Percentiles rank a stretch among this genome's conserved stretches.
These are phyloP conservation scores for Aspergillus intermedius DNA, from an alignment of 2,329 filamentous ascomycete genomes.

Conservation along the genomic window DNA sequence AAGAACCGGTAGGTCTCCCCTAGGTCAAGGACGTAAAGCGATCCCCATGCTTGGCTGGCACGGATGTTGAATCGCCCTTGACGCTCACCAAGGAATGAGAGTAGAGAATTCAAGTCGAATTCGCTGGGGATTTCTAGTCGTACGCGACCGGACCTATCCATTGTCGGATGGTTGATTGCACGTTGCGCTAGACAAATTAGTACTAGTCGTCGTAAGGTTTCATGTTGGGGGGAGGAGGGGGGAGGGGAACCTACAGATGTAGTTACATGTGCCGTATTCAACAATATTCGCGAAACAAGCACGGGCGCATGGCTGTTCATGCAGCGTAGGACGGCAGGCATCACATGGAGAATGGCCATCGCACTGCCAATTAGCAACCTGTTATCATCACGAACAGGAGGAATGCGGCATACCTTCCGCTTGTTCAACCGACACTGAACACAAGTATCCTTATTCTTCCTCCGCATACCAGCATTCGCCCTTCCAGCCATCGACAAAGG, in stretches of 20 bases:
- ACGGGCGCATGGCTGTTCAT: constrained; percentile 39
- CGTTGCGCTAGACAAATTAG: constrained; percentile 30
- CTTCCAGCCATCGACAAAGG: constrained; percentile 34
- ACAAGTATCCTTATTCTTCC: constrained; percentile 41
- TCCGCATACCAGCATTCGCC: constrained; percentile 35
- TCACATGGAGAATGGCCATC: constrained; percentile 38
- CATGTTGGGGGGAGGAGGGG: no score
- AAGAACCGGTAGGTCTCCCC: constrained; percentile 38
- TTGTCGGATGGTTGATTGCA: constrained; percentile 36
- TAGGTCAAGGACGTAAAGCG: constrained; percentile 38
- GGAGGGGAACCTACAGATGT: constrained; percentile 36
- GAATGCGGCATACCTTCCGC: constrained; percentile 31
- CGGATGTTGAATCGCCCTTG: constrained; percentile 40
- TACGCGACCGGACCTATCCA: constrained; percentile 28
- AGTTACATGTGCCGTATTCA: constrained; percentile 41
- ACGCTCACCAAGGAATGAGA: constrained; percentile 32
- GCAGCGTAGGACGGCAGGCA: constrained; percentile 36
- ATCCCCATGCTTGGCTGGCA: constrained; percentile 36
- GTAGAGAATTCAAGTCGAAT: constrained; percentile 33
- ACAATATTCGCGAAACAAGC: constrained; percentile 41
- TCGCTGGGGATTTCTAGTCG: constrained; percentile 36
- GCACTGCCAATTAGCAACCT: constrained; percentile 25
- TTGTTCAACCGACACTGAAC: constrained; percentile 40
- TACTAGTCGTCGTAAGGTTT: not conserved
- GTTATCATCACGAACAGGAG: not conserved